Evolutionary conservation across 2,329 filamentous ascomycete genomes (phyloP).

Genomic region (Bisporella sp.): DNA sequence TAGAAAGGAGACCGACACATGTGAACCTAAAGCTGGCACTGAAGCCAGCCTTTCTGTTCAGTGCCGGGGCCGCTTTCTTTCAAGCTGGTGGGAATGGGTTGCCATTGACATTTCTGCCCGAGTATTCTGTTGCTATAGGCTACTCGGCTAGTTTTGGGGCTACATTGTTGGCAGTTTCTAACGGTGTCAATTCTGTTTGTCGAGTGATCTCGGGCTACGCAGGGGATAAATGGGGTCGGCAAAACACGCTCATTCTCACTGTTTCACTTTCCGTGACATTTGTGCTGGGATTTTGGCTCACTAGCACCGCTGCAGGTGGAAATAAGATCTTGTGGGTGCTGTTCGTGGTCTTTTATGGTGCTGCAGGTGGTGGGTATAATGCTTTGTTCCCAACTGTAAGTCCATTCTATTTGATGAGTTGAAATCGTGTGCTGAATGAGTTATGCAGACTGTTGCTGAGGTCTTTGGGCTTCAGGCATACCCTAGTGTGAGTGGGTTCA

Average conservation of each 20-base stretch:
- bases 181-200: slow-evolving; percentile 37
- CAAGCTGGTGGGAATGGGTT: slow-evolving; percentile 39
- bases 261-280: slow-evolving; percentile 30
- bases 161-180: slow-evolving; percentile 37
- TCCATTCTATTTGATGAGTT: neutral
- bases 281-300: slow-evolving; percentile 33
- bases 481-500: slow-evolving; percentile 40
- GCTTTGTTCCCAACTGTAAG: slow-evolving; percentile 35
- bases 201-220: slow-evolving; percentile 37
- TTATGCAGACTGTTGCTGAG: slow-evolving; percentile 33
- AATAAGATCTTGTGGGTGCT: slow-evolving; percentile 31
- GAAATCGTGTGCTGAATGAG: slow-evolving; percentile 1
- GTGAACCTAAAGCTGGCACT: slow-evolving; percentile 28
- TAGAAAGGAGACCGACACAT: slow-evolving; percentile 29
- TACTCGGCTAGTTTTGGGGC: slow-evolving; percentile 34
- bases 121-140: slow-evolving; percentile 39
- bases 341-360: slow-evolving; percentile 37
- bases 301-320: slow-evolving; percentile 20
- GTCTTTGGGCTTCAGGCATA: slow-evolving; percentile 41
- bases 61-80: slow-evolving; percentile 32
- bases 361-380: slow-evolving; percentile 38
- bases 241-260: slow-evolving; percentile 39
- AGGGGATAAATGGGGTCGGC: slow-evolving; percentile 39
- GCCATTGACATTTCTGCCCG: slow-evolving; percentile 40
- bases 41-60: slow-evolving; percentile 35